Base-by-base conservation (phyloP, 139 green algal genomes). In the Penium margaritaceum region DNA sequence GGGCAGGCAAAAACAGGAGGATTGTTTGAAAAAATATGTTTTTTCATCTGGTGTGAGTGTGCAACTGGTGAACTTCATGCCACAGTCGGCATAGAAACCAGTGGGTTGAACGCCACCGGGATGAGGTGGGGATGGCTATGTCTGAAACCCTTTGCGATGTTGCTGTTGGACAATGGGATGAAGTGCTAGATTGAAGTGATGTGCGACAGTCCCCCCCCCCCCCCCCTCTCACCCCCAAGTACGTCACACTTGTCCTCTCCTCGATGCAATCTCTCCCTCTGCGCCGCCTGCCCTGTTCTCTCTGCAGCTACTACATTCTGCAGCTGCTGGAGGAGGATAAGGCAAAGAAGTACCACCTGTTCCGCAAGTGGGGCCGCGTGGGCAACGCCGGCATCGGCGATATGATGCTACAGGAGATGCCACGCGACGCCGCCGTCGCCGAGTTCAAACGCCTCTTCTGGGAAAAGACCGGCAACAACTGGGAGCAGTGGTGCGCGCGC, bases 221-320 rank as follows among this genome's bases (percentile, higher is more conserved):
- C 47, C 27, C 47, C 47, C 17, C 14, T 24, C 30, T 19, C 51
- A 24, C 19, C 15, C 51, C 17, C 14, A 6, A 60, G 29, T 24
- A 19, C 29, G 24, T 6, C 29, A 33, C 51, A 19, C 51, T 24
- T 33, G 24, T 21, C 30, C 51, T 51, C 41, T 51, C 12, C 41
- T 51, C 46, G 24, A 29, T 57, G 46, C 46, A 55, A 19, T 9
- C 58, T 67, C 58, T 67, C 21, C 58, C 27, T 43, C 58, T 67
- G 21, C 24, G 19, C 58, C 33, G 9, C 58, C 58, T 67, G 21
- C 9, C 34, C 12, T 39, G 33, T n/a, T n/a, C 30, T 12, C 37
- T 74, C 57, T 69, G 60, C 70, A 77, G 70, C 41, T 77, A 77
- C 60, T 77, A 77, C 34, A 77, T 77, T 77, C 46, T 77, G 70